Conservation (phyloP, 2,329 filamentous ascomycete genomes). For the Tolypocladium cylindrosporum region DNA sequence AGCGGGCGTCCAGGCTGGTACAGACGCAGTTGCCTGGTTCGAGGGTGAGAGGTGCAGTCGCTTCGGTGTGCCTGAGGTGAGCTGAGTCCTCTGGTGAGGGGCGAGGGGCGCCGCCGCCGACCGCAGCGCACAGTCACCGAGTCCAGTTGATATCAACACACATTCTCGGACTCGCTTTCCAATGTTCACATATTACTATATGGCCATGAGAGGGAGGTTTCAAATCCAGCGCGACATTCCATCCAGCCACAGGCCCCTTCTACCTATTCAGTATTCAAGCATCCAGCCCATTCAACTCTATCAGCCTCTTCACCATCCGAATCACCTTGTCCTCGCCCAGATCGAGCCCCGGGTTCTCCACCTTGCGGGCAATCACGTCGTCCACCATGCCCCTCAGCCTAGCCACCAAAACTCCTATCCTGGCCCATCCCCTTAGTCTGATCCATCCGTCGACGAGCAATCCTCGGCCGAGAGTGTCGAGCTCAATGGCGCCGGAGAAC, state of each 20-base stretch:
- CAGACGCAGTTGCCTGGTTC: too few relatives aligned
- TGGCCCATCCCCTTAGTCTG: slow-evolving; percentile 76
- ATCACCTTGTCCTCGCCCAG: slow-evolving; percentile 58
- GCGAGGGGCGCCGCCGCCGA: not conserved
- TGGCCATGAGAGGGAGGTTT: not conserved
- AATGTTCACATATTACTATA: not conserved
- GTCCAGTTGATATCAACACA: too few relatives aligned
- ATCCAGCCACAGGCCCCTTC: not conserved
- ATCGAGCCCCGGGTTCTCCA: slow-evolving; percentile 62
- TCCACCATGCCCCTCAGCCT: slow-evolving; percentile 81
- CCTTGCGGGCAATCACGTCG: slow-evolving; percentile 66
- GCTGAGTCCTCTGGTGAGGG: not conserved
- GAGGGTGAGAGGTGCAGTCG: not conserved
- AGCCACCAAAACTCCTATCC: slow-evolving; percentile 83
- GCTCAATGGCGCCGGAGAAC: slow-evolving; percentile 73
- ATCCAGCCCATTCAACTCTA: slow-evolving; percentile 86
- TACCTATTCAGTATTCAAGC: slow-evolving; percentile 22
- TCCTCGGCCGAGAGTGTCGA: slow-evolving; percentile 81
- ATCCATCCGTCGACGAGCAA: slow-evolving; percentile 91
- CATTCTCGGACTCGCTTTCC: not conserved
- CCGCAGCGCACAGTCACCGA: too few relatives aligned
- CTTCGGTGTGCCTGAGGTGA: not conserved
- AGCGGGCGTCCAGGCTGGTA: not conserved
- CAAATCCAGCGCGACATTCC: not conserved
- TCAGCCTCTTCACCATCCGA: slow-evolving; percentile 64